Conservation (phyloP, 805 yeast species). For the Cyberlindnera suaveolens region DNA sequence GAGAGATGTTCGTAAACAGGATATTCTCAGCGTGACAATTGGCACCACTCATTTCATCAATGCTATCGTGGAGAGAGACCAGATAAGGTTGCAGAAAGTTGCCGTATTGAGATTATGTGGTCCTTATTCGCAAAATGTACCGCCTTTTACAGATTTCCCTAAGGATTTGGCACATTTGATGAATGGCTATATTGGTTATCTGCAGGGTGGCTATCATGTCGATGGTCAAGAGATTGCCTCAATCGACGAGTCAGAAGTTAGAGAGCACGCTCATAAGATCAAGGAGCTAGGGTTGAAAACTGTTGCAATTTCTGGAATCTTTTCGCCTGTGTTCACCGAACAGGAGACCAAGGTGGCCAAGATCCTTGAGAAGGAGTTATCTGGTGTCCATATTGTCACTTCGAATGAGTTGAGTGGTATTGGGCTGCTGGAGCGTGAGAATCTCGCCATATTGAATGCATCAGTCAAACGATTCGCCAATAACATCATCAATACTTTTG, state of each 20-base stretch:
- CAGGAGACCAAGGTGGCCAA: slow-evolving; percentile 33
- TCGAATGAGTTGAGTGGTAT: slow-evolving; percentile 38
- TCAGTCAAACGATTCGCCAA: slow-evolving; percentile 37
- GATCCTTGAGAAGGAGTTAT: slow-evolving; percentile 29
- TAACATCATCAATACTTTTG: slow-evolving; percentile 34
- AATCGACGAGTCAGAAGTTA: slow-evolving; percentile 27
- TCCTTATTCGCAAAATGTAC: slow-evolving; percentile 31
- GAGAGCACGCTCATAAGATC: slow-evolving; percentile 27
- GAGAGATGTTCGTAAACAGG: slow-evolving; percentile 17
- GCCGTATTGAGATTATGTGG: slow-evolving; percentile 42
- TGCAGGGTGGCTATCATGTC: slow-evolving; percentile 38
- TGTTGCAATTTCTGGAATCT: slow-evolving; percentile 36
- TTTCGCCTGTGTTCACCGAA: slow-evolving; percentile 31
- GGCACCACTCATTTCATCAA: slow-evolving; percentile 49
- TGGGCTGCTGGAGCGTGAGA: slow-evolving; percentile 41
- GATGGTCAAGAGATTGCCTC: slow-evolving; percentile 34
- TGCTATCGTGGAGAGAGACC: slow-evolving; percentile 42
- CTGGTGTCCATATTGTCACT: slow-evolving; percentile 30
- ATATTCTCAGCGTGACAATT: slow-evolving; percentile 38
- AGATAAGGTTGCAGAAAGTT: slow-evolving; percentile 34
- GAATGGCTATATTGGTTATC: slow-evolving; percentile 29
- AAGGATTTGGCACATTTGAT: slow-evolving; percentile 28
- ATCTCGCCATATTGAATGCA: slow-evolving; percentile 41
- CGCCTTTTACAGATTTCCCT: slow-evolving; percentile 43
- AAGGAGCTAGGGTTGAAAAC: slow-evolving; percentile 28